These are phyloP conservation scores for Leptodermis oblonga DNA, from an alignment of 257 asterid genomes.

Conservation along the genomic window DNA sequence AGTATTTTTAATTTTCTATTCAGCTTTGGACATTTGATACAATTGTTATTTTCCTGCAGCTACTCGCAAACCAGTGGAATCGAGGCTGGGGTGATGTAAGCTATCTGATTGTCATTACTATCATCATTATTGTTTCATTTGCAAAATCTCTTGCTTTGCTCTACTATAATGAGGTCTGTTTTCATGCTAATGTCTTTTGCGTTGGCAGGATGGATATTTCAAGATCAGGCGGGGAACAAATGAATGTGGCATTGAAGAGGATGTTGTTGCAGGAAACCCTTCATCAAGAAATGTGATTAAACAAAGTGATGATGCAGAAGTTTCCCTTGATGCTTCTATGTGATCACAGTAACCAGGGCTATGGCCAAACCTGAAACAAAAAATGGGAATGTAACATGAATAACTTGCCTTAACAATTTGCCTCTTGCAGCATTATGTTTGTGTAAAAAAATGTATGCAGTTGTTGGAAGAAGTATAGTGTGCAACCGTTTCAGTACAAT, in stretches of 20 bases:
- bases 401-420: neutral
- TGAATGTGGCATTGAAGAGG: conserved; percentile 91
- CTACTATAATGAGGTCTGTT: neutral
- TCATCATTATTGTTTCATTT: conserved; percentile 8
- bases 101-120: too few relatives aligned
- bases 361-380: neutral
- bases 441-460: neutral
- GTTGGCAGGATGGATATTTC: conserved; percentile 89
- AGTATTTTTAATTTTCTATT: neutral
- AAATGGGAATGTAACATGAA: neutral
- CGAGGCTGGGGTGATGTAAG: conserved; percentile 98
- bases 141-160: conserved; percentile 8
- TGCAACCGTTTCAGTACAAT: neutral
- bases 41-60: conserved; percentile 44
- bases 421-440: neutral
- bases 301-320: conserved; percentile 24
- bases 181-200: conserved; percentile 1
- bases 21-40: conserved; percentile 3
- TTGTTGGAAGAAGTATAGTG: neutral
- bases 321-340: conserved; percentile 39
- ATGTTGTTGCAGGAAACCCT: conserved; percentile 74
- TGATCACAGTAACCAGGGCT: conserved; percentile 18
- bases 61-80: conserved; percentile 94
- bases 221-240: conserved; percentile 82
- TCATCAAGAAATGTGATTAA: conserved; percentile 52